Conservation (phyloP, 495 filamentous ascomycete species). For the Usnea hakonensis region DNA sequence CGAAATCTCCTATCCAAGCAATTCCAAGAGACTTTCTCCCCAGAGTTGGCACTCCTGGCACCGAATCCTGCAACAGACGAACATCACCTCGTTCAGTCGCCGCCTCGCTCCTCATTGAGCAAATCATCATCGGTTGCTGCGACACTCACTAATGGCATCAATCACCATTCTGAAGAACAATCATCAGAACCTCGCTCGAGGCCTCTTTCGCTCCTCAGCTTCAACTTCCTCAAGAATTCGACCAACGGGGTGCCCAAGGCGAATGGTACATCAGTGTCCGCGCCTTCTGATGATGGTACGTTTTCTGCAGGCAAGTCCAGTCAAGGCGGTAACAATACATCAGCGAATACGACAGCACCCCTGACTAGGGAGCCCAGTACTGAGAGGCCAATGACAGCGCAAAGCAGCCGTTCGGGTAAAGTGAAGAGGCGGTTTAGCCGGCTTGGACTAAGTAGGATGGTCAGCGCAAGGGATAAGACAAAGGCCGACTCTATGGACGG, state of each 20-base stretch:
- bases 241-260: neutral
- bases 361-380: conserved; percentile 8
- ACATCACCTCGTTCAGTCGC: conserved; percentile 24
- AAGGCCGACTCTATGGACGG: conserved; percentile 34
- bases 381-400: conserved; percentile 30
- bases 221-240: conserved; percentile 20
- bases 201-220: conserved; percentile 21
- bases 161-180: conserved; percentile 2
- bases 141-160: conserved; percentile 14
- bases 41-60: conserved; percentile 34
- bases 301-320: conserved; percentile 13
- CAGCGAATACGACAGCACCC: conserved; percentile 21
- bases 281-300: conserved; percentile 14
- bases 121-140: conserved; percentile 2
- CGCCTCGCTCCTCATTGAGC: conserved; percentile 12
- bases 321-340: conserved; percentile 11
- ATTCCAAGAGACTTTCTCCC: conserved; percentile 45
- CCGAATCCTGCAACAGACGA: conserved; percentile 23
- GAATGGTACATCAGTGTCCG: conserved; percentile 19
- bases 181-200: conserved; percentile 2
- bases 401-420: conserved; percentile 40
- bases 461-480: conserved; percentile 29
- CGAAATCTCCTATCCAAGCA: conserved; percentile 42
- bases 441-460: conserved; percentile 59
- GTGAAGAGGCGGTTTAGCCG: conserved; percentile 65